phyloP scores from a whole-genome alignment of 441 rosid species.

The Brassica balearica region DNA sequence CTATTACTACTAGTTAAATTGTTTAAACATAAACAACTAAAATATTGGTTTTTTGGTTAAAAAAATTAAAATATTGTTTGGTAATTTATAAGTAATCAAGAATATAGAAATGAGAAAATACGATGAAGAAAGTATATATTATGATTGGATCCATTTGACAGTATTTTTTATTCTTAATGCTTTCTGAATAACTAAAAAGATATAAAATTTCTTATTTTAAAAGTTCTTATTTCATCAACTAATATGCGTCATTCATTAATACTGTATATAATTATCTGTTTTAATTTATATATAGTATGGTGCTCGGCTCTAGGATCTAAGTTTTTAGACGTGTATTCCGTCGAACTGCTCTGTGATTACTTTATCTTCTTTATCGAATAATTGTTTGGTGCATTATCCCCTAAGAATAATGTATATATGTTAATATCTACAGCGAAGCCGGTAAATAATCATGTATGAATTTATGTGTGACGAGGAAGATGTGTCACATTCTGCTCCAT shows the following conservation, averaged over 20 bases:
- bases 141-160: not conserved
- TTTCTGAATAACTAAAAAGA: not conserved
- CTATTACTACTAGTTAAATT: not conserved
- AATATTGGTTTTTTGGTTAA: too few relatives aligned
- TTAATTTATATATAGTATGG: not conserved
- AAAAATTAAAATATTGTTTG: too few relatives aligned
- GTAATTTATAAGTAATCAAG: not conserved
- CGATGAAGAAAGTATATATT: not conserved
- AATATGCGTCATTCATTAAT: not conserved
- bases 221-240: not conserved
- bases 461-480: too few relatives aligned
- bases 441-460: too few relatives aligned
- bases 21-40: not conserved
- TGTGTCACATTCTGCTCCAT: too few relatives aligned
- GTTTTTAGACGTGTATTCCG: constrained; percentile 1
- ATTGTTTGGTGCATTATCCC: not conserved
- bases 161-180: not conserved
- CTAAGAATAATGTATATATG: not conserved
- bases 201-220: not conserved
- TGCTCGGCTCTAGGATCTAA: not conserved
- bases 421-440: too few relatives aligned
- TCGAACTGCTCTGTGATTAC: not conserved
- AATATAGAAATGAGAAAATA: not conserved
- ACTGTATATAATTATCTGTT: not conserved
- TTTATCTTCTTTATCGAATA: not conserved